Conservation (phyloP, 1,139 yeast species). For the Pichia sp. region DNA sequence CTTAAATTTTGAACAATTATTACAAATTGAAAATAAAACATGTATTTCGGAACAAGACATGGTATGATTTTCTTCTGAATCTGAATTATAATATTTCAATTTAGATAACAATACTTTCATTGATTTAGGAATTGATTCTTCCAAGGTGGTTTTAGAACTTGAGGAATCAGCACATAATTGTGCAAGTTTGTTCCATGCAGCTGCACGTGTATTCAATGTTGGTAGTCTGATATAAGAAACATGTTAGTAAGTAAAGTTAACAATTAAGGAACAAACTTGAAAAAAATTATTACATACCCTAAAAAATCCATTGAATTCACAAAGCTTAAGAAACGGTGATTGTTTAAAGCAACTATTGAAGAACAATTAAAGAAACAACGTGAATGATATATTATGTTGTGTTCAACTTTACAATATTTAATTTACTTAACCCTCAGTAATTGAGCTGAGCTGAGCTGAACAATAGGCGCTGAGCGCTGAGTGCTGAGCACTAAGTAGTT, state of each 20-base stretch:
- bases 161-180: slow-evolving; percentile 30
- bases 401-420: too few species aligned
- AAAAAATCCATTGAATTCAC: slow-evolving; percentile 15
- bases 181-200: slow-evolving; percentile 51
- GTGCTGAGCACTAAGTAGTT: too few species aligned
- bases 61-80: not conserved
- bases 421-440: too few species aligned
- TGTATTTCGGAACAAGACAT: slow-evolving; percentile 47
- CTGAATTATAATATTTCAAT: slow-evolving; percentile 15
- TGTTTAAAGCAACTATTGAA: not conserved
- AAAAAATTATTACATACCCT: slow-evolving; percentile 18
- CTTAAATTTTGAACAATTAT: slow-evolving; percentile 40
- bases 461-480: too few species aligned
- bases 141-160: slow-evolving; percentile 15
- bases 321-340: too few species aligned
- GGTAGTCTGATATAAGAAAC: slow-evolving; percentile 20
- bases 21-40: slow-evolving; percentile 60
- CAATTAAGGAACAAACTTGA: not conserved
- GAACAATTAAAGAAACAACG: not conserved
- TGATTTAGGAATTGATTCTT: slow-evolving; percentile 19
- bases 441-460: too few species aligned
- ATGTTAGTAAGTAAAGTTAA: slow-evolving; percentile 5
- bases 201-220: slow-evolving; percentile 40
- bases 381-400: too few species aligned
- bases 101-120: slow-evolving; percentile 35